phyloP scores from a whole-genome alignment of 2,329 filamentous ascomycete species.

The Calonectria naviculata region DNA sequence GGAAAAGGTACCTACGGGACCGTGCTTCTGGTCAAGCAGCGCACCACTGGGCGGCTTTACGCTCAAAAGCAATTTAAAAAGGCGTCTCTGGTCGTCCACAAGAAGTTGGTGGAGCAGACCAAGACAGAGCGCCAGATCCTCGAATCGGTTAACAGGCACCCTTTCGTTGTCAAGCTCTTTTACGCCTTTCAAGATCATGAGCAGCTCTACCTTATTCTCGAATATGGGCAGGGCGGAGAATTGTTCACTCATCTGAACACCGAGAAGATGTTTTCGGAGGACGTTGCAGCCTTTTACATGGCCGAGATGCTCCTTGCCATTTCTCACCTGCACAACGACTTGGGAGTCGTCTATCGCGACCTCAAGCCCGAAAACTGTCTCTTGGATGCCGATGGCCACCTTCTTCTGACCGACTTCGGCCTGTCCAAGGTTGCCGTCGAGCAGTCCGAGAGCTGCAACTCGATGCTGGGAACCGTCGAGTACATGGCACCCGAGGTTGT shows the following conservation, averaged over 20 bases:
- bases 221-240: conserved; percentile 97
- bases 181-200: conserved; percentile 99
- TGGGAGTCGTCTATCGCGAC: conserved; percentile 96
- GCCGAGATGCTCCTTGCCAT: conserved; percentile 96
- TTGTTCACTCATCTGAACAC: conserved; percentile 94
- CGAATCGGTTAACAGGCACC: conserved; percentile 95
- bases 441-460: conserved; percentile 76
- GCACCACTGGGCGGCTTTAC: conserved; percentile 86
- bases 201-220: conserved; percentile 96
- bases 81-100: conserved; percentile 93
- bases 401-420: conserved; percentile 96
- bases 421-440: conserved; percentile 93
- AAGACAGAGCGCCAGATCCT: conserved; percentile 96
- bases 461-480: conserved; percentile 92
- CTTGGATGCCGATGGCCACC: conserved; percentile 88
- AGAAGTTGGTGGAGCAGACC: conserved; percentile 95
- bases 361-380: conserved; percentile 98
- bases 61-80: conserved; percentile 99
- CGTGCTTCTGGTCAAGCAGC: conserved; percentile 92
- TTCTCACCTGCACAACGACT: conserved; percentile 89
- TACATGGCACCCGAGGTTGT: conserved; percentile 99
- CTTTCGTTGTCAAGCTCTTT: conserved; percentile 97
- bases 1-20: conserved; percentile 98
- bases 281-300: conserved; percentile 96
- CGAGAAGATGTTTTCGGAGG: conserved; percentile 95